Evolutionary conservation across 2,329 filamentous ascomycete genomes (phyloP).

Genomic region (Aschersonia sp.): DNA sequence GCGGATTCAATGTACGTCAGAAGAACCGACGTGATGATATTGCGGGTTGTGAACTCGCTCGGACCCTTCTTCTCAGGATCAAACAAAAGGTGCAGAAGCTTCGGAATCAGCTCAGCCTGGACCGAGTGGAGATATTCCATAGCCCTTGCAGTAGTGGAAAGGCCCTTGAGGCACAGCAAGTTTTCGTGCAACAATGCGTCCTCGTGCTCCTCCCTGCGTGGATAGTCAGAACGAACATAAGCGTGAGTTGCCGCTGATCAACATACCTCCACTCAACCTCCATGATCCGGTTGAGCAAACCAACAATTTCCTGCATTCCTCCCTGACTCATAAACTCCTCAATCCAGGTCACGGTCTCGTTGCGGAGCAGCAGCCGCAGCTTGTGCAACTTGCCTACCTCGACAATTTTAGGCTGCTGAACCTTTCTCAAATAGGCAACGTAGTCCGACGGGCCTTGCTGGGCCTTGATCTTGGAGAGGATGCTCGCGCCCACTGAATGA

Average conservation of each 20-base stretch:
- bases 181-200: conserved; percentile 86
- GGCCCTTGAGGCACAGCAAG: conserved; percentile 80
- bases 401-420: conserved; percentile 65
- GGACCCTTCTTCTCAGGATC: conserved; percentile 97
- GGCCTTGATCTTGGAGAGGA: conserved; percentile 57
- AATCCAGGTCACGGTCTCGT: conserved; percentile 93
- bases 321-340: conserved; percentile 80
- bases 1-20: conserved; percentile 75
- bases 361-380: conserved; percentile 72
- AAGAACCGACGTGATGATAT: conserved; percentile 76
- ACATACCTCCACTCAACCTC: conserved; percentile 81
- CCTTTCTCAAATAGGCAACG: conserved; percentile 70
- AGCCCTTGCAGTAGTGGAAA: conserved; percentile 82
- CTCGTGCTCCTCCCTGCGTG: conserved; percentile 75
- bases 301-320: conserved; percentile 85
- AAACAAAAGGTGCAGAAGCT: conserved; percentile 77
- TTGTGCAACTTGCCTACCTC: conserved; percentile 96
- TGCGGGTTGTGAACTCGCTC: conserved; percentile 87
- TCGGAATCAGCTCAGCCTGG: conserved; percentile 70
- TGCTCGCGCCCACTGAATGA: conserved; percentile 38
- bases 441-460: conserved; percentile 69
- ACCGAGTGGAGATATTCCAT: conserved; percentile 70
- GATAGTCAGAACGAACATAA: conserved; percentile 6
- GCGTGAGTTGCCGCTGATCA: background rate
- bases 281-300: conserved; percentile 79